A percentile compares a stretch with the other conserved stretches of the same genome.
Evolutionary conservation across 2,329 filamentous ascomycete species (phyloP).

Genomic region (Hymenoscyphus fructigenus): DNA sequence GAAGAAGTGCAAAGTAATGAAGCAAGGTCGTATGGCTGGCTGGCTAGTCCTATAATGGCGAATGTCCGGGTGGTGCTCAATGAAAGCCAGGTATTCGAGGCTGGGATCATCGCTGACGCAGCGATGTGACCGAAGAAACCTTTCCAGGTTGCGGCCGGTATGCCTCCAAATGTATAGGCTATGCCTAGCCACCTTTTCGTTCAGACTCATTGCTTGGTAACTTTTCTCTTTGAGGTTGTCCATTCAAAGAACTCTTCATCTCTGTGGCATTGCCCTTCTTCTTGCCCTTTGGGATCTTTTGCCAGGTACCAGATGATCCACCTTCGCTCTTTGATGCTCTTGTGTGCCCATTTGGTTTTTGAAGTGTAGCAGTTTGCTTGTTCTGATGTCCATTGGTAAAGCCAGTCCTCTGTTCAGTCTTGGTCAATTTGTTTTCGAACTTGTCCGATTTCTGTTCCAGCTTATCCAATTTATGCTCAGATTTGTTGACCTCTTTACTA

Average conservation of each 20-base stretch:
- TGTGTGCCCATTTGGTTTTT: slow-evolving; percentile 52
- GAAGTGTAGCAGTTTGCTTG: slow-evolving; percentile 21
- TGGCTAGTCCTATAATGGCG: neutral
- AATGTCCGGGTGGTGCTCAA: neutral
- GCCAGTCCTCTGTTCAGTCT: neutral
- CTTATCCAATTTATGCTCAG: slow-evolving; percentile 9
- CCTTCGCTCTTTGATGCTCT: slow-evolving; percentile 56
- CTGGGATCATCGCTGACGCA: neutral
- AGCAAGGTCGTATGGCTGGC: neutral
- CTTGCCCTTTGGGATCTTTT: slow-evolving; percentile 57
- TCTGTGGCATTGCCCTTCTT: slow-evolving; percentile 48
- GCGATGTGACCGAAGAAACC: neutral
- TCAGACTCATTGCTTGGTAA: slow-evolving; percentile 59
- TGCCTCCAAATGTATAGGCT: neutral
- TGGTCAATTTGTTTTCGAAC: neutral
- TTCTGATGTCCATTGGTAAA: slow-evolving; percentile 41
- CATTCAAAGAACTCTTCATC: slow-evolving; percentile 47
- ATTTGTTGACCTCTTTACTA: slow-evolving; percentile 16
- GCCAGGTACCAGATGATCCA: slow-evolving; percentile 50
- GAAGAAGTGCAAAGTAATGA: slow-evolving; percentile 1
- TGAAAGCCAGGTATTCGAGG: neutral
- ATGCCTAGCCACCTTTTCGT: slow-evolving; percentile 57
- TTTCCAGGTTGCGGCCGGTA: neutral
- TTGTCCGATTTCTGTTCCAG: neutral
- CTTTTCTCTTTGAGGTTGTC: slow-evolving; percentile 49